Conservation (phyloP, 2,329 filamentous ascomycete genomes). For the Phoma herbarum region DNA sequence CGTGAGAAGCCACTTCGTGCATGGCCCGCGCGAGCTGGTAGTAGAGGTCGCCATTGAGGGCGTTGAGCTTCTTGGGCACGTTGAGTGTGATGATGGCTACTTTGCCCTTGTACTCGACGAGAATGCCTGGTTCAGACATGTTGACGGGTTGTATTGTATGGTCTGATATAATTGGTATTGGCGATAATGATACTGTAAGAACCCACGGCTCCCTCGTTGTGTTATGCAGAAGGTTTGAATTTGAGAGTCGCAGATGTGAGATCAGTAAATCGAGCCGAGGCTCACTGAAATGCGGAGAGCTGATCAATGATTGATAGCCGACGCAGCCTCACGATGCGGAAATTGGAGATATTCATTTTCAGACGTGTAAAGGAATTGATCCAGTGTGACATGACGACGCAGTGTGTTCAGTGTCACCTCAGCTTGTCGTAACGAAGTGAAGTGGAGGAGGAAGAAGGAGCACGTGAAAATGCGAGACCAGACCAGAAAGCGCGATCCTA, state of each 20-base stretch:
- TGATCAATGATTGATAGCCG: slow-evolving; percentile 10
- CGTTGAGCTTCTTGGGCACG: slow-evolving; percentile 86
- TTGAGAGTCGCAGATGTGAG: slow-evolving; percentile 11
- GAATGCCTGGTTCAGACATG: slow-evolving; percentile 60
- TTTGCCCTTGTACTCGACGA: slow-evolving; percentile 71
- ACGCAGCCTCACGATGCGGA: neutral
- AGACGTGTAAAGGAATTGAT: neutral
- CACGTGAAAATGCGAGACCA: slow-evolving; percentile 11
- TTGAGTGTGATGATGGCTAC: slow-evolving; percentile 88
- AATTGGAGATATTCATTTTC: neutral
- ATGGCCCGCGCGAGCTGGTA: slow-evolving; percentile 77
- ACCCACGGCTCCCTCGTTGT: neutral
- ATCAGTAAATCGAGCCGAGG: slow-evolving; percentile 20
- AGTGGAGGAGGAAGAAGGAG: neutral
- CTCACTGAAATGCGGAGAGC: slow-evolving; percentile 15
- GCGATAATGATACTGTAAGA: neutral
- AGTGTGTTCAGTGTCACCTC: neutral
- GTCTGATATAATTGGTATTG: neutral
- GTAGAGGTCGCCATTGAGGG: slow-evolving; percentile 76
- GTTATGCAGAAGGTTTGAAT: neutral
- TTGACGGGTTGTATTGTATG: neutral
- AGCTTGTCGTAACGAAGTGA: neutral
- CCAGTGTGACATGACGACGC: neutral
- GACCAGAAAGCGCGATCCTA: slow-evolving; percentile 3
- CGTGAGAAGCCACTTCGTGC: slow-evolving; percentile 77